phyloP scores from a whole-genome alignment of 768 basidiomycete species.

The Russula compacta region DNA sequence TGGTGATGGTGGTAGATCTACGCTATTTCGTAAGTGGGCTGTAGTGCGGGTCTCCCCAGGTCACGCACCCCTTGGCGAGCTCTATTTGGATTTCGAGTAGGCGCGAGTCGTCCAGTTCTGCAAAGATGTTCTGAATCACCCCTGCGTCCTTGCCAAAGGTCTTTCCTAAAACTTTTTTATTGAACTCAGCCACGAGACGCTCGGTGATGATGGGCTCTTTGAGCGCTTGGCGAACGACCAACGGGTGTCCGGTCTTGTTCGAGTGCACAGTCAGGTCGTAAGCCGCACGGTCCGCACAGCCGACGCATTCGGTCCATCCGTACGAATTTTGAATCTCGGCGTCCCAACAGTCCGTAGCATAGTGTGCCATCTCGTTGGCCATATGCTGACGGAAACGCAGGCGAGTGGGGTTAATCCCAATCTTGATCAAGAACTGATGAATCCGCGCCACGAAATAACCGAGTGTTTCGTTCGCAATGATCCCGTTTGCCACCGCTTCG shows the following conservation, averaged over 20 bases:
- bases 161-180: slow-evolving; percentile 86
- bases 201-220: slow-evolving; percentile 81
- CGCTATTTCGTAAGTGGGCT: slow-evolving; percentile 29
- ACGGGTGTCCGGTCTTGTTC: slow-evolving; percentile 69
- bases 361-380: slow-evolving; percentile 99
- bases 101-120: slow-evolving; percentile 54
- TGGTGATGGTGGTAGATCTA: slow-evolving; percentile 41
- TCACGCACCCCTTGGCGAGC: slow-evolving; percentile 61
- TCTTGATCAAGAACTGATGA: slow-evolving; percentile 78
- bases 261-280: slow-evolving; percentile 92
- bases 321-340: slow-evolving; percentile 91
- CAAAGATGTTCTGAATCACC: slow-evolving; percentile 51
- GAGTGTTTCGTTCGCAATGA: slow-evolving; percentile 94
- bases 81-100: slow-evolving; percentile 60
- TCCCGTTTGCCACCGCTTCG: slow-evolving; percentile 76
- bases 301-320: slow-evolving; percentile 98
- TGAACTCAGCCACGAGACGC: slow-evolving; percentile 67
- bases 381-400: slow-evolving; percentile 97
- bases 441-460: slow-evolving; percentile 96
- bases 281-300: slow-evolving; percentile 96
- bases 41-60: slow-evolving; percentile 2
- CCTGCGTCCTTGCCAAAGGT: slow-evolving; percentile 81
- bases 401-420: slow-evolving; percentile 77
- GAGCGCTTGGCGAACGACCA: slow-evolving; percentile 80
- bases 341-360: slow-evolving; percentile 99